phyloP scores from a whole-genome alignment of 352 stramenopile species.

The Pythium periplocum region DNA sequence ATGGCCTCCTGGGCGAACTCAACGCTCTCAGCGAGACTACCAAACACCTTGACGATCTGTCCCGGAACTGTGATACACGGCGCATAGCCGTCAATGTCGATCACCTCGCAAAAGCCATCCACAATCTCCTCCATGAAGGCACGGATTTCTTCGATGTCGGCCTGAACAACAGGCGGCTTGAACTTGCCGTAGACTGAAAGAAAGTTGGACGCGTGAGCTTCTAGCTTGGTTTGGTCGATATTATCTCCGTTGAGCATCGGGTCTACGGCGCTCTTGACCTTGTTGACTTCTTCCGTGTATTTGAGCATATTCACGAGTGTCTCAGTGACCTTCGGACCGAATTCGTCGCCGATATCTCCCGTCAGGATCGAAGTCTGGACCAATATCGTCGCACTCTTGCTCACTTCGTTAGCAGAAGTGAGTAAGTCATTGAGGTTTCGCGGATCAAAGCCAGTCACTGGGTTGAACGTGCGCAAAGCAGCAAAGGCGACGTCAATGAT shows the following conservation, averaged over 20 bases:
- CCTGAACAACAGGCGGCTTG: not conserved
- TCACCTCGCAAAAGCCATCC: not conserved
- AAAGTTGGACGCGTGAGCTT: not conserved
- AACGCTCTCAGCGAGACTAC: constrained; percentile 1
- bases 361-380: not conserved
- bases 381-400: not conserved
- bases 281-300: not conserved
- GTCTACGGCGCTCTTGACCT: not conserved
- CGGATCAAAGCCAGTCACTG: constrained; percentile 1
- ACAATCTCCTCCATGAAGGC: constrained; percentile 1
- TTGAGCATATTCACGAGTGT: not conserved
- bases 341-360: not conserved
- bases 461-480: not conserved
- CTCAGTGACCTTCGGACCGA: not conserved
- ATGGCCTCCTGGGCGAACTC: not conserved
- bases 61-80: not conserved
- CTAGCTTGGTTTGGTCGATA: not conserved
- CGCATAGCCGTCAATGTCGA: not conserved
- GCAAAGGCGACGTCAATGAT: not conserved
- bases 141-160: not conserved
- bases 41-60: not conserved
- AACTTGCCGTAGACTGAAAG: not conserved
- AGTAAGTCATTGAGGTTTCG: not conserved
- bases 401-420: not conserved
- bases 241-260: not conserved